Evolutionary conservation across 768 basidiomycete species (phyloP).

Genomic region (Tephrocybe sp.): DNA sequence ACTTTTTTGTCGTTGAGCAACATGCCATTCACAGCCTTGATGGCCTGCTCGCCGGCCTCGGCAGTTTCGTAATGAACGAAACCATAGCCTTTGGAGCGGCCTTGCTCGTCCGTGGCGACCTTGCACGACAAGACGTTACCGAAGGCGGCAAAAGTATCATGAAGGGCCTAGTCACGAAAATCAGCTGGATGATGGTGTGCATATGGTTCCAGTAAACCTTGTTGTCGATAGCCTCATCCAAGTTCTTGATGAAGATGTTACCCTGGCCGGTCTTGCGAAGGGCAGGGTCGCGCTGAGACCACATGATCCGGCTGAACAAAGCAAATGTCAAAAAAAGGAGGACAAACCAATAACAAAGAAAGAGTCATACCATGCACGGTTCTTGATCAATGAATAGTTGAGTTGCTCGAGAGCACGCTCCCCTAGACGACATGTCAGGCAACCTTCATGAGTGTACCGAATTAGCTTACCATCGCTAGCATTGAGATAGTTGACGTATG

Average conservation of each 20-base stretch:
- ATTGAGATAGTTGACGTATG: constrained; percentile 99
- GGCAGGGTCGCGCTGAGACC: constrained; percentile 99
- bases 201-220: constrained; percentile 61
- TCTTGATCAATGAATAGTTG: constrained; percentile 99
- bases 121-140: constrained; percentile 99
- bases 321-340: constrained; percentile 9
- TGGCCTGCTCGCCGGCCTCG: constrained; percentile 93
- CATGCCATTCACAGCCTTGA: constrained; percentile 99
- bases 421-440: constrained; percentile 43
- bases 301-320: constrained; percentile 91
- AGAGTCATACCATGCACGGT: constrained; percentile 81
- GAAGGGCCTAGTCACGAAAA: constrained; percentile 70
- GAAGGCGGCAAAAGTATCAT: constrained; percentile 99
- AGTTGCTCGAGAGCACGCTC: constrained; percentile 98
- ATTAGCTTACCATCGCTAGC: constrained; percentile 75
- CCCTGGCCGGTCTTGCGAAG: constrained; percentile 99
- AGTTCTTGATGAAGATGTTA: constrained; percentile 99
- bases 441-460: not conserved
- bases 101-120: constrained; percentile 95
- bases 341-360: constrained; percentile 15
- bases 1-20: constrained; percentile 99
- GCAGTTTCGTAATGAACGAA: constrained; percentile 99
- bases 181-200: not conserved
- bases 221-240: constrained; percentile 97
- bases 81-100: constrained; percentile 95